Conservation (phyloP, 192 early-diverging fungal species). For the Coemansia interrupta region DNA sequence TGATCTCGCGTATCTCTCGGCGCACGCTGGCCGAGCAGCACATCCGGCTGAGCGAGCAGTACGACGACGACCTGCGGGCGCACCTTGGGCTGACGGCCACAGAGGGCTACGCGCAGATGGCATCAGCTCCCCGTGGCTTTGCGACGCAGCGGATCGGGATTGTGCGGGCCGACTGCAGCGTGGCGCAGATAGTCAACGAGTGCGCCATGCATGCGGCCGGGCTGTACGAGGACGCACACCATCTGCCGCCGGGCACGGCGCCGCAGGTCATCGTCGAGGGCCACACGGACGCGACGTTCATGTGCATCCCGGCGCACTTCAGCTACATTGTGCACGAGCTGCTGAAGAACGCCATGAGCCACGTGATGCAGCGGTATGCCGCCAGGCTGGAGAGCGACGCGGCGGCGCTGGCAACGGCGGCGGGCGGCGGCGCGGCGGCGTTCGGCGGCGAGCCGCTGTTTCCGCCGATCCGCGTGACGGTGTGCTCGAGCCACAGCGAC, state of each 20-base stretch:
- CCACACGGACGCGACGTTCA: slow-evolving; percentile 67
- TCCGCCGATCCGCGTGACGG: slow-evolving; percentile 82
- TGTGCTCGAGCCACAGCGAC: slow-evolving; percentile 68
- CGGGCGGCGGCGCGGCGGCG: background rate
- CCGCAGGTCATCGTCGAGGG: slow-evolving; percentile 79
- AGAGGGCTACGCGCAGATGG: slow-evolving; percentile 45
- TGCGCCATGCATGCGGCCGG: slow-evolving; percentile 41
- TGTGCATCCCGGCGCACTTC: slow-evolving; percentile 93
- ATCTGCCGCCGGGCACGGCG: slow-evolving; percentile 50
- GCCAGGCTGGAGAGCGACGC: slow-evolving; percentile 18
- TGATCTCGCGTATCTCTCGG: slow-evolving; percentile 83
- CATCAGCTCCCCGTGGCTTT: slow-evolving; percentile 50
- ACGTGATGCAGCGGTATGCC: slow-evolving; percentile 60
- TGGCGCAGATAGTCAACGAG: slow-evolving; percentile 55
- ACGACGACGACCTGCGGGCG: slow-evolving; percentile 42
- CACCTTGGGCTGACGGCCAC: slow-evolving; percentile 19
- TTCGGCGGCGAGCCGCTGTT: slow-evolving; percentile 31
- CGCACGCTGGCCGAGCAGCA: slow-evolving; percentile 93
- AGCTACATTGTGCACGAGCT: slow-evolving; percentile 93
- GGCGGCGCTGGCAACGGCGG: slow-evolving; percentile 1
- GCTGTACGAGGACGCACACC: slow-evolving; percentile 39
- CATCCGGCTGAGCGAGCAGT: slow-evolving; percentile 70
- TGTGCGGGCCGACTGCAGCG: slow-evolving; percentile 38
- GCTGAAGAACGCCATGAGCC: slow-evolving; percentile 78
- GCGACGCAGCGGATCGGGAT: slow-evolving; percentile 54